These are phyloP conservation scores for Dictyostelium capitatum DNA, from an alignment of 78 protist species.

Conservation along the genomic window DNA sequence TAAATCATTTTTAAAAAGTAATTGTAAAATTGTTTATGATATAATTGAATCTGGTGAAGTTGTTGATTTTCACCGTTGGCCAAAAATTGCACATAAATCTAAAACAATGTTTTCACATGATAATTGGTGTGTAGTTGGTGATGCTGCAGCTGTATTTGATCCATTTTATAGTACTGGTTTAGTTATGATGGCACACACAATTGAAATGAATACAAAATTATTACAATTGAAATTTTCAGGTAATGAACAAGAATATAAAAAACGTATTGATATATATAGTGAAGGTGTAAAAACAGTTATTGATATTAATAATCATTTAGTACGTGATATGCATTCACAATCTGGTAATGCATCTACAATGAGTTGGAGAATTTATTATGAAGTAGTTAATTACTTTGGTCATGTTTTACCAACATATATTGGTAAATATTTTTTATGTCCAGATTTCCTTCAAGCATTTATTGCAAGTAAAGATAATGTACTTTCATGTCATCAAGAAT, in stretches of 20 bases:
- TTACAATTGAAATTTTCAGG: background rate
- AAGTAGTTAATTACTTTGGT: constrained; percentile 19
- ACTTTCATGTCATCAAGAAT: constrained; percentile 11
- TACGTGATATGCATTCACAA: constrained; percentile 27
- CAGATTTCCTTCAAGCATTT: background rate
- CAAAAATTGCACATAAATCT: constrained; percentile 42
- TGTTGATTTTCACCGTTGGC: constrained; percentile 78
- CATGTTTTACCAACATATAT: constrained; percentile 27
- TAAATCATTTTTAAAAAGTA: constrained; percentile 48
- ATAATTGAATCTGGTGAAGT: constrained; percentile 54
- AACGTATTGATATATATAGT: constrained; percentile 3
- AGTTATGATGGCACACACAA: constrained; percentile 54
- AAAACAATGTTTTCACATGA: constrained; percentile 29
- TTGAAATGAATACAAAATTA: constrained; percentile 32
- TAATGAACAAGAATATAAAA: background rate
- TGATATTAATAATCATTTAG: constrained; percentile 49
- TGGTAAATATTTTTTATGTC: constrained; percentile 73
- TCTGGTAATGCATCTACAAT: constrained; percentile 65
- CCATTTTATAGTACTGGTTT: constrained; percentile 73
- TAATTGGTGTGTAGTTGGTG: constrained; percentile 74
- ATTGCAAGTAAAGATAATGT: background rate
- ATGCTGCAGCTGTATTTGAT: constrained; percentile 70
- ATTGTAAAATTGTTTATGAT: constrained; percentile 50
- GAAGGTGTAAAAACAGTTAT: constrained; percentile 29
- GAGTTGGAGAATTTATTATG: constrained; percentile 69